Evolutionary conservation across 345 rosid species (phyloP), one percentile per base, ranked within the genome.

Genomic region (Durio zibethinus): DNA sequence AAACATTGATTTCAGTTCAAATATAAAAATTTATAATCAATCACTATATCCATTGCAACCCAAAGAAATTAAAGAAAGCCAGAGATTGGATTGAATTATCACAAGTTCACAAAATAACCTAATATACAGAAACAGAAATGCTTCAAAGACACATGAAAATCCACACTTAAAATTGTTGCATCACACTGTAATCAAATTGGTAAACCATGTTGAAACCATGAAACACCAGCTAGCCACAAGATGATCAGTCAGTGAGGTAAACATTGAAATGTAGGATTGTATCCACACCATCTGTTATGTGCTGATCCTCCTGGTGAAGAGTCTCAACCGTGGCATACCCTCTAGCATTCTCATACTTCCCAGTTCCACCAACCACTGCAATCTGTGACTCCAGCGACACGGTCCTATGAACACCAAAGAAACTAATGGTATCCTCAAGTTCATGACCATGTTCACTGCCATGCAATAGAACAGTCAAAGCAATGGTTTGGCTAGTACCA

Each of bases 371-470:
- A 8, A 93, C 79, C 65, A 95, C 86, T 0, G 93, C 97, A 21
- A 95, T 76, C 81, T 86, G 90, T 2, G 98, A 93, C 2, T 81
- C 91, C 4, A 70, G 84, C 45, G 97, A 85, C 20, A 91, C 95
- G 0, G 93, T 87, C 60, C 97, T 50, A 72, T 96, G 97, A 72
- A 96, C 97, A 4, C 99, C 98, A 38, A 96, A 96, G 83, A 95
- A 90, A 72, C 97, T 92, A 43, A 92, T 88, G 4, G 87, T 86
- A 53, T 96, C 95, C 15, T 78, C 89, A 50, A 77, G 47, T 23
- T 72, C 86, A 31, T 78, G 86, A 10, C 80, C 83, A 16, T 86
- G 86, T 18, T 83, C 87, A 12, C 82, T 87, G 11, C 82, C 84
- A 23, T 90, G 90, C 12, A 93, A 77, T 78, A 92, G 40, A 25